Conservation (phyloP, 75 land plant genomes). For the Sequoia sempervirens region DNA sequence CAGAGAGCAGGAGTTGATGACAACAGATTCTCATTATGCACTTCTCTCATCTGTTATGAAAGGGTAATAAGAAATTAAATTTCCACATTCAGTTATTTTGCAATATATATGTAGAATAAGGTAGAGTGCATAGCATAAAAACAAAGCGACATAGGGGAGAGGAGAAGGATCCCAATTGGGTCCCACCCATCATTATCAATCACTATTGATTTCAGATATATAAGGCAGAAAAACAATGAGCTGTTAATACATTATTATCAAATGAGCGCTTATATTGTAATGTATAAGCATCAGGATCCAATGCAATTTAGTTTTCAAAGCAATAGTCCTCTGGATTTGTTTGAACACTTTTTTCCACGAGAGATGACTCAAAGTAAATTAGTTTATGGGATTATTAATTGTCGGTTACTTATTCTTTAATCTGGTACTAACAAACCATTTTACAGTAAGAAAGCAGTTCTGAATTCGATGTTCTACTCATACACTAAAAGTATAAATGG, state of each 20-base stretch:
- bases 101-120: no score
- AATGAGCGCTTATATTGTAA: no score
- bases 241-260: no score
- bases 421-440: no score
- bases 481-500: conserved; percentile 54
- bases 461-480: conserved; percentile 44
- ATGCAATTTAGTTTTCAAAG: background rate
- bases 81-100: no score
- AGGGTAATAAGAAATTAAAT: conserved; percentile 15
- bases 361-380: background rate
- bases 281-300: background rate
- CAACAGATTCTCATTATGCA: conserved; percentile 25
- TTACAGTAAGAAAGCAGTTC: conserved; percentile 32
- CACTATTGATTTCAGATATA: no score
- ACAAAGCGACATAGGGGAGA: no score
- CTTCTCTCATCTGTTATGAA: conserved; percentile 31
- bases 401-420: background rate
- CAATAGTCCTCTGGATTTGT: background rate
- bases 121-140: no score
- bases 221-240: no score
- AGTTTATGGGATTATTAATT: background rate
- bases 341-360: background rate
- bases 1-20: background rate
- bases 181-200: no score
- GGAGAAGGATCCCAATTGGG: no score